Percentiles rank a stretch among this genome's conserved stretches.
These are phyloP conservation scores for Mortierella sp. DNA, from an alignment of 371 early-diverging fungal genomes.

Conservation along the genomic window DNA sequence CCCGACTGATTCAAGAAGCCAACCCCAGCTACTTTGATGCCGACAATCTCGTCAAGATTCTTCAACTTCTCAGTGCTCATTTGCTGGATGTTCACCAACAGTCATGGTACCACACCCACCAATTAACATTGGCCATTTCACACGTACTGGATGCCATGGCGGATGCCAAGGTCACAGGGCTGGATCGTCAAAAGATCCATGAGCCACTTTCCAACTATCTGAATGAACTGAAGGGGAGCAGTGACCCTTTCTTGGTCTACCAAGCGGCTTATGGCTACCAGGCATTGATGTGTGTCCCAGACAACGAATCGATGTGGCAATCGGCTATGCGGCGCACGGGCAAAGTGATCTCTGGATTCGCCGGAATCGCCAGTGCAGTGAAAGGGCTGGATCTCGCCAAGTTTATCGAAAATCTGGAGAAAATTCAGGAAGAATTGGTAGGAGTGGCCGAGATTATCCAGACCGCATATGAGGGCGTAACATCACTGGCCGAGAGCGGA, in stretches of 20 bases:
- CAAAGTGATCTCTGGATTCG: not conserved
- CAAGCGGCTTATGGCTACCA: conserved; percentile 13
- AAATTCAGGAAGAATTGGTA: conserved; percentile 2
- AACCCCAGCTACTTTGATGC: not conserved
- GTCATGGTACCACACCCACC: not conserved
- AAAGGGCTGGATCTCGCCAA: conserved; percentile 6
- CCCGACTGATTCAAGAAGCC: conserved; percentile 1
- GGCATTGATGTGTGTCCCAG: conserved; percentile 2
- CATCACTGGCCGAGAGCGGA: conserved; percentile 5
- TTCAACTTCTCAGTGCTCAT: not conserved
- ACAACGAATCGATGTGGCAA: conserved; percentile 8
- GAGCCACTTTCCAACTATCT: not conserved
- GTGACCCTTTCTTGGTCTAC: no score
- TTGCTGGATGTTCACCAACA: conserved; percentile 7
- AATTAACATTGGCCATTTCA: conserved; percentile 2
- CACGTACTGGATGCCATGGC: conserved; percentile 19
- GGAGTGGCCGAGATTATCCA: not conserved
- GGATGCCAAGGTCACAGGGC: conserved; percentile 5
- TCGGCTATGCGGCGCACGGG: not conserved
- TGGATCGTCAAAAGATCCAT: conserved; percentile 5
- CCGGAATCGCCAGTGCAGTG: not conserved
- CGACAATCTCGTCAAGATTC: conserved; percentile 9
- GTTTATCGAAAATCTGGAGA: not conserved
- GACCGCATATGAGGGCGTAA: not conserved
- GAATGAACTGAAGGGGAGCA: not conserved